A percentile compares a stretch with the other conserved stretches of the same genome.
Evolutionary conservation across 768 basidiomycete species (phyloP).

Genomic region (Phlegmacium glaucopus): DNA sequence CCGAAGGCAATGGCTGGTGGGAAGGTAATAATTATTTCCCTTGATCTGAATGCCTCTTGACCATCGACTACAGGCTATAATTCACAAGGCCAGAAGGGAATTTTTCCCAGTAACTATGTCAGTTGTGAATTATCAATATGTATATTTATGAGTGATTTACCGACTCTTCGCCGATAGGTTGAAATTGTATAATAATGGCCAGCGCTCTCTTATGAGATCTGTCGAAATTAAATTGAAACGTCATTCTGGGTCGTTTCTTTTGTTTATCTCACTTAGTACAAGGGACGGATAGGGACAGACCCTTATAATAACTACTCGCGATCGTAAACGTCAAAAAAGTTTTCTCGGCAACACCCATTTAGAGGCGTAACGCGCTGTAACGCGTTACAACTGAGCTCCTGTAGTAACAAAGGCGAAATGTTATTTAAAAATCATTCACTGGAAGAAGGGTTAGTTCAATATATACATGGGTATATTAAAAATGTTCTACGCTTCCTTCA

Average conservation of each 20-base stretch:
- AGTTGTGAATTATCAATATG: constrained; percentile 24
- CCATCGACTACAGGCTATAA: constrained; percentile 49
- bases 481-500: no score
- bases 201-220: no score
- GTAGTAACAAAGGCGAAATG: no score
- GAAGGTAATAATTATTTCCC: constrained; percentile 51
- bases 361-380: no score
- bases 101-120: constrained; percentile 89
- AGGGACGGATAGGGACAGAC: no score
- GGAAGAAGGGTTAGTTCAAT: no score
- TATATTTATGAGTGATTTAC: not conserved
- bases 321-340: not conserved
- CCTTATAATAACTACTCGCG: no score
- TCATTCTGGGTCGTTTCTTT: not conserved
- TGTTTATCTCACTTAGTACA: no score
- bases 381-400: no score
- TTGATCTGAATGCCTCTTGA: constrained; percentile 8
- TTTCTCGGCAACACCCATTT: not conserved
- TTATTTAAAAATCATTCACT: no score
- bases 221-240: not conserved
- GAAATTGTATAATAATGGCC: constrained; percentile 34
- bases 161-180: constrained; percentile 1
- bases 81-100: constrained; percentile 60
- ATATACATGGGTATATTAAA: no score
- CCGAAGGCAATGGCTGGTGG: constrained; percentile 79